Percentiles rank a stretch among this genome's conserved stretches.
Evolutionary conservation across 768 basidiomycete species (phyloP).

Genomic region (Xerocomus spinulosus): DNA sequence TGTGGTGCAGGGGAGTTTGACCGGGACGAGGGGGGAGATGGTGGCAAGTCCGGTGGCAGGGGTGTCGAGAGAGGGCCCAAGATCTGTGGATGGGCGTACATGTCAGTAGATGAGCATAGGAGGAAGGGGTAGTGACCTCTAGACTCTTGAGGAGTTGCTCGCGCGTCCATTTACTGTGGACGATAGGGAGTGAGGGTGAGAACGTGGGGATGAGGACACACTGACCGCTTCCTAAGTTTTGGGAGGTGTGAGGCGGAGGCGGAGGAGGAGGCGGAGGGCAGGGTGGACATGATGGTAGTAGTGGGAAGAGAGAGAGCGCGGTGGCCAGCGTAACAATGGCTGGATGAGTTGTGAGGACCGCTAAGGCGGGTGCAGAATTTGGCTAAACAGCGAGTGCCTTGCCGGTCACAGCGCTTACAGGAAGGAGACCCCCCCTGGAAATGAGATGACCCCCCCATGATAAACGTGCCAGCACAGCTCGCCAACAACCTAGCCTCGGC

Average conservation of each 20-base stretch:
- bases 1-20: slow-evolving; percentile 37
- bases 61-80: slow-evolving; percentile 36
- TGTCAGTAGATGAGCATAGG: slow-evolving; percentile 16
- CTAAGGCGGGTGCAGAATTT: slow-evolving; percentile 32
- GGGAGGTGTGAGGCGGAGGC: slow-evolving; percentile 16
- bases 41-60: slow-evolving; percentile 42
- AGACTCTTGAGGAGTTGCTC: slow-evolving; percentile 38
- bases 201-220: slow-evolving; percentile 4
- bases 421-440: slow-evolving; percentile 10
- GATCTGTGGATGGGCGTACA: slow-evolving; percentile 30
- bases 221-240: slow-evolving; percentile 35
- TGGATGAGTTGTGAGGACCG: slow-evolving; percentile 30
- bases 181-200: slow-evolving; percentile 25
- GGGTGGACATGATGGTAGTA: slow-evolving; percentile 34
- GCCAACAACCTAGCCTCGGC: slow-evolving; percentile 20
- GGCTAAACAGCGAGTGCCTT: slow-evolving; percentile 33
- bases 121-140: slow-evolving; percentile 30
- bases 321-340: slow-evolving; percentile 42
- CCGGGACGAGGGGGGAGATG: slow-evolving; percentile 44
- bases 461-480: slow-evolving; percentile 1
- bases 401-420: slow-evolving; percentile 35
- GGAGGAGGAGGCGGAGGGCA: slow-evolving; percentile 27
- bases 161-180: slow-evolving; percentile 30
- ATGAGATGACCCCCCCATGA: neutral
- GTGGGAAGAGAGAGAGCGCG: slow-evolving; percentile 35